Evolutionary conservation across 225 moss, liverwort and hornwort species (phyloP), one percentile per base, ranked within the genome.

Genomic region (Pleurozium schreberi): DNA sequence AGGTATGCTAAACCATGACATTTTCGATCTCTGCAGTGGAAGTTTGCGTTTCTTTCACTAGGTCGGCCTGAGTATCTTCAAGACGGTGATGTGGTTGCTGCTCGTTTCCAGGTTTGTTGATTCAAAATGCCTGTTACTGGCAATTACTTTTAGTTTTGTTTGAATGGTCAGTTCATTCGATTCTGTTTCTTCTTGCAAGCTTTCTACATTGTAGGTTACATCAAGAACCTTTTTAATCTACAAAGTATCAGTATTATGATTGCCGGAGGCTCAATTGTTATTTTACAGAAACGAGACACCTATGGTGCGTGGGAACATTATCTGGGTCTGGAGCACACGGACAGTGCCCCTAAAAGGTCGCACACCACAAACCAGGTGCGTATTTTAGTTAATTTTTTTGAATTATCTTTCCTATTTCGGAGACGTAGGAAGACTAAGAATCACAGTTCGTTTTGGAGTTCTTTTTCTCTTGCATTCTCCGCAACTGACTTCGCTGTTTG

Each of bases 221-320:
- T 77, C 26, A 34, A 50, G 34, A 75, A 81, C 50, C 6, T 66
- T 64, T 79, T 71, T 43, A 27, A 18, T 52, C 16, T 87, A 42
- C 60, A 84, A n/a, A 80, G 33, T 70, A 47, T 31, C 42, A 84
- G 59, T 86, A 6, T 82, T 47, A 30, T 66, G 62, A 84, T 40
- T 68, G 23, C 43, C 33, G 17, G 52, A 23, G 58, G 65, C 64
- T 70, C 53, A 28, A 43, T n/a, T 87, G n/a, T 81, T 49, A 28
- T 85, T 78, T 91, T 67, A 55, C 95, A 99, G 97, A 97, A 97
- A 87, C 94, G 97, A 90, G 98, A 99, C 89, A 97, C 98, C 14
- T 99, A 99, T 84, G 98, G 98, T 85, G 98, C 98, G 49, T 99
- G 98, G 98, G 98, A 99, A 91, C 98, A 99, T 96, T 97, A 99